A percentile compares a stretch with the other conserved stretches of the same genome.
Conservation (phyloP, 331 rosid species). For the Arachis monticola region DNA sequence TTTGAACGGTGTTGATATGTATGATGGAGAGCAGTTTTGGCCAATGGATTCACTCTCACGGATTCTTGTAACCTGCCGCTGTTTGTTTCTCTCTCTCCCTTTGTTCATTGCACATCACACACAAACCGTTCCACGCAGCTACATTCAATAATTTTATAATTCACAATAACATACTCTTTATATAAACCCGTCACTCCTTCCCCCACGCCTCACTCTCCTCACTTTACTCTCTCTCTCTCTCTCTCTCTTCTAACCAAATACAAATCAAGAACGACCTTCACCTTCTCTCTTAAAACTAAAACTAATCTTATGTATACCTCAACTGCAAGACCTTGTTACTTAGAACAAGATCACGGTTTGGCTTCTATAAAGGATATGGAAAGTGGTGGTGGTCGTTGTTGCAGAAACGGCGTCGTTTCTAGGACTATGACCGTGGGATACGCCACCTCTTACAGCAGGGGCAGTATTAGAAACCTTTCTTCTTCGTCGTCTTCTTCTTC, state of each 20-base stretch:
- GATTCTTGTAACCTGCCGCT: slow-evolving; percentile 54
- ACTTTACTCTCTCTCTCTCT: neutral
- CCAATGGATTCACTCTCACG: slow-evolving; percentile 78
- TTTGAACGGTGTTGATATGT: slow-evolving; percentile 35
- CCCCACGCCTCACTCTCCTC: neutral
- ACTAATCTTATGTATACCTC: slow-evolving; percentile 40
- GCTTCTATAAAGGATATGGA: slow-evolving; percentile 70
- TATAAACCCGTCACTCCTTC: neutral
- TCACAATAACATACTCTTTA: neutral
- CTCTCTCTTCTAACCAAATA: neutral
- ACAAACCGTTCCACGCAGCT: neutral
- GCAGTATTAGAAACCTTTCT: slow-evolving; percentile 44
- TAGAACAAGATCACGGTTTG: slow-evolving; percentile 67
- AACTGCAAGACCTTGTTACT: slow-evolving; percentile 55
- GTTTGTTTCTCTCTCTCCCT: slow-evolving; percentile 22
- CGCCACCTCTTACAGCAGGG: slow-evolving; percentile 34
- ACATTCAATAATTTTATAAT: too few species aligned
- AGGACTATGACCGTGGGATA: slow-evolving; percentile 64
- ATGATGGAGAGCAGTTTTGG: slow-evolving; percentile 46
- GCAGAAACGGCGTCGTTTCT: slow-evolving; percentile 49
- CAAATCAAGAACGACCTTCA: neutral
- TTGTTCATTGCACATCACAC: neutral
- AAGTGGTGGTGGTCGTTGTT: slow-evolving; percentile 52
- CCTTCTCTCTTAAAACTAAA: too few species aligned
- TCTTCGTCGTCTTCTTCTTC: neutral